These are phyloP conservation scores for Stylosanthes scabra DNA, from an alignment of 331 rosid species.

Conservation along the genomic window DNA sequence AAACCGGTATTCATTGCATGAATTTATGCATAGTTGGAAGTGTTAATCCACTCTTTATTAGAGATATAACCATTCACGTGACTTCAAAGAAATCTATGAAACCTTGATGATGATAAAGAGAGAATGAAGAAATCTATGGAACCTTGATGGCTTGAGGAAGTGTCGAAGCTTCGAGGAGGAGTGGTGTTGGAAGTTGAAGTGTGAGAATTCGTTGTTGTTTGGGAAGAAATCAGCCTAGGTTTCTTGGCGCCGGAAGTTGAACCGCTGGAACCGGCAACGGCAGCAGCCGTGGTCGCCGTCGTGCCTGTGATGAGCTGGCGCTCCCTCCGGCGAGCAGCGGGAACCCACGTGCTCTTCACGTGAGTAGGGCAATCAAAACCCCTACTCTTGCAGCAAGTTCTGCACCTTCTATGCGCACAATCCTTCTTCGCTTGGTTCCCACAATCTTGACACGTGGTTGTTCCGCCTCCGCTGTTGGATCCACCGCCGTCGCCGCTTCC, in stretches of 20 bases:
- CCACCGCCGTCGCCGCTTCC: slow-evolving; percentile 31
- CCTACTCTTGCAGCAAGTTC: slow-evolving; percentile 96
- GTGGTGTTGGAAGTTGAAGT: slow-evolving; percentile 95
- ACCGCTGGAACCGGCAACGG: slow-evolving; percentile 52
- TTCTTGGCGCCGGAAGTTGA: slow-evolving; percentile 79
- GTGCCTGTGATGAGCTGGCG: slow-evolving; percentile 53
- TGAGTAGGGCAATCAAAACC: slow-evolving; percentile 91
- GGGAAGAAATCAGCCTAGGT: slow-evolving; percentile 76
- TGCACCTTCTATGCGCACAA: slow-evolving; percentile 77
- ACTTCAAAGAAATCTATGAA: no score
- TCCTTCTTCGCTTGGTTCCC: slow-evolving; percentile 98
- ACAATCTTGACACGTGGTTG: slow-evolving; percentile 88
- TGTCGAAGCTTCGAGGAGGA: slow-evolving; percentile 94
- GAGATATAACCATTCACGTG: no score
- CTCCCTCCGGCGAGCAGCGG: slow-evolving; percentile 88
- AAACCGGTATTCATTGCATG: neutral
- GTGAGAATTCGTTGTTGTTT: slow-evolving; percentile 75
- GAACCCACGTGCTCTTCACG: slow-evolving; percentile 97
- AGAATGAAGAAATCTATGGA: neutral
- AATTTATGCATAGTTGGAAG: neutral
- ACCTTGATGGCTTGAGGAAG: slow-evolving; percentile 95
- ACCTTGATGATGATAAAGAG: no score
- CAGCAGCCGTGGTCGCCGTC: slow-evolving; percentile 23
- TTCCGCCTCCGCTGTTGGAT: slow-evolving; percentile 38
- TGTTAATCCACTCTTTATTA: no score